Evolutionary conservation across 2,329 filamentous ascomycete genomes (phyloP).

Genomic region (Leptoxyphium fumago): DNA sequence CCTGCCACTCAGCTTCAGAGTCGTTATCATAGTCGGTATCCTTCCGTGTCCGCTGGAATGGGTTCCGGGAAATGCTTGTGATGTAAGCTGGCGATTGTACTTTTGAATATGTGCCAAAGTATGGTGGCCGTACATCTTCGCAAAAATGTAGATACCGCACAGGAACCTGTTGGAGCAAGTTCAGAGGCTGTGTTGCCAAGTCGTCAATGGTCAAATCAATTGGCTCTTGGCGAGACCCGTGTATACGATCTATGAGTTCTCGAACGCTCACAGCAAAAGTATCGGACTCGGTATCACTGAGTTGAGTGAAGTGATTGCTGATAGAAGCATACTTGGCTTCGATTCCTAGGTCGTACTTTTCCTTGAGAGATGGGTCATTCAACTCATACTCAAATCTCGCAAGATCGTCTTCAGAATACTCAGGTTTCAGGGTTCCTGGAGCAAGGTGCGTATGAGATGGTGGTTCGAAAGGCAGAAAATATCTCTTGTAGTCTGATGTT

Average conservation of each 20-base stretch:
- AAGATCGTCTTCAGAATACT: constrained; percentile 9
- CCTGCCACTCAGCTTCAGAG: constrained; percentile 72
- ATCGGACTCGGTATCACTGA: neutral
- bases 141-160: constrained; percentile 48
- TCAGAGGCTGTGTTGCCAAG: constrained; percentile 7
- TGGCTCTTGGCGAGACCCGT: constrained; percentile 23
- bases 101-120: constrained; percentile 58
- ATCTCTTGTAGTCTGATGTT: constrained; percentile 36
- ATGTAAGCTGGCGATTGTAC: constrained; percentile 32
- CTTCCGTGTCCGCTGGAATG: constrained; percentile 37
- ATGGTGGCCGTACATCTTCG: constrained; percentile 51
- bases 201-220: constrained; percentile 29
- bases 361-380: constrained; percentile 13
- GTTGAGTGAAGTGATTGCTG: constrained; percentile 12
- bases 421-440: constrained; percentile 29
- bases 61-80: constrained; percentile 40
- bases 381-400: constrained; percentile 16
- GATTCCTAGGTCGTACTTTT: constrained; percentile 18
- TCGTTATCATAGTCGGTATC: constrained; percentile 71
- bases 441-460: constrained; percentile 62
- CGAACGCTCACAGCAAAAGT: neutral
- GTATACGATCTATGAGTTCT: constrained; percentile 27
- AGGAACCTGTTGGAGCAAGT: constrained; percentile 30
- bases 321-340: constrained; percentile 21
- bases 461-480: constrained; percentile 70